These are phyloP conservation scores for Eucalyptus sp. DNA, from an alignment of 345 rosid species.

Conservation along the genomic window DNA sequence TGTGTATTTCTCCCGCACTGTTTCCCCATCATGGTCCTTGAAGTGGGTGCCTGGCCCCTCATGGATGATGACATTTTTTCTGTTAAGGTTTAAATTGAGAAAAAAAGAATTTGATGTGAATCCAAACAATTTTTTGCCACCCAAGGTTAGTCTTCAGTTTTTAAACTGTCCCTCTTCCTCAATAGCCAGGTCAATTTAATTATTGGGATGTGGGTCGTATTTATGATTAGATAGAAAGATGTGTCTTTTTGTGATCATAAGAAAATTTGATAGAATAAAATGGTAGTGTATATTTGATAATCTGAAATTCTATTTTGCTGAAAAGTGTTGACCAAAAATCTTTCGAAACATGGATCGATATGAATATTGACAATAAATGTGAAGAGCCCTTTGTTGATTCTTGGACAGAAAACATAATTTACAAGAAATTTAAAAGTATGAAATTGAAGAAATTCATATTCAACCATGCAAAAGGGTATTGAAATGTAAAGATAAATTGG, in stretches of 20 bases:
- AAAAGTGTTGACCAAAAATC: neutral
- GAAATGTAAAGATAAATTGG: neutral
- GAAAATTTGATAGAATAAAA: neutral
- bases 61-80: neutral
- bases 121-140: neutral
- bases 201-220: neutral
- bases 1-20: neutral
- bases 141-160: neutral
- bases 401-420: neutral
- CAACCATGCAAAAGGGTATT: neutral
- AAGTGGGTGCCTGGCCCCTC: neutral
- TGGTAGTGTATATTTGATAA: neutral
- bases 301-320: rapidly evolving
- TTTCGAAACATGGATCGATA: neutral
- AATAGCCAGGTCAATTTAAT: neutral
- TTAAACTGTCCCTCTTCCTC: neutral
- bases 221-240: neutral
- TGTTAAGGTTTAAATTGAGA: neutral
- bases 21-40: neutral
- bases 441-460: neutral
- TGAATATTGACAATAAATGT: neutral
- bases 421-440: neutral
- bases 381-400: neutral
- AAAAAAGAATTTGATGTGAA: neutral
- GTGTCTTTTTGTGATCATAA: neutral